These are phyloP conservation scores for Pharnaceum exiguum DNA, from an alignment of 148 eudicot species.

Conservation along the genomic window DNA sequence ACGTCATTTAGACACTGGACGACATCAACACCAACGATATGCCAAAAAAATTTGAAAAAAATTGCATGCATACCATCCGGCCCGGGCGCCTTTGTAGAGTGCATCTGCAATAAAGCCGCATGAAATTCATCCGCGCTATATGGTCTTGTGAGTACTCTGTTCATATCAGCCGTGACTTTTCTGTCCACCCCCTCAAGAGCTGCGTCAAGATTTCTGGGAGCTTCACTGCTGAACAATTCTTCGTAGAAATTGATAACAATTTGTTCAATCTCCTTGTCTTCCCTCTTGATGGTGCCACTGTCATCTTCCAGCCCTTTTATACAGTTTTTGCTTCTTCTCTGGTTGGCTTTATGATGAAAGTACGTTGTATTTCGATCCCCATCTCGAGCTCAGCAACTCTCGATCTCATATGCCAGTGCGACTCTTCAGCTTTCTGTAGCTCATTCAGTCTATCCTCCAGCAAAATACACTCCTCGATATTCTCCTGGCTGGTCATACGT, in stretches of 20 bases:
- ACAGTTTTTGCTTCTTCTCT: neutral
- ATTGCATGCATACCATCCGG: neutral
- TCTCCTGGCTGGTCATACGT: neutral
- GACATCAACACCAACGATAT: neutral
- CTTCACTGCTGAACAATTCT: neutral
- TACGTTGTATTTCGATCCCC: neutral
- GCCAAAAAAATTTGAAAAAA: neutral
- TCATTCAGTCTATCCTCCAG: neutral
- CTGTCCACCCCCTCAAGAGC: neutral
- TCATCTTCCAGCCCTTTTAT: neutral
- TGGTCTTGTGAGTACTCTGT: neutral
- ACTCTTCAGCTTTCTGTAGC: neutral
- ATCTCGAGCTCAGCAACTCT: neutral
- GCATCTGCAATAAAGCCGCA: neutral
- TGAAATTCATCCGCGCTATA: neutral
- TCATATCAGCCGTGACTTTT: neutral
- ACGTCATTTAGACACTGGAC: too few species aligned
- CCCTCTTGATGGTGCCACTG: neutral
- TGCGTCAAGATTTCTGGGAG: neutral
- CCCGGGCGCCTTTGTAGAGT: neutral
- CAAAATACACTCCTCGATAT: neutral
- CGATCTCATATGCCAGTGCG: neutral
- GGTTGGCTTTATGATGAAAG: neutral
- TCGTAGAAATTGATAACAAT: neutral
- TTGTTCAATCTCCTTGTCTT: neutral